These are phyloP conservation scores for Sequoia sempervirens DNA, from an alignment of 75 land plant genomes.

Conservation along the genomic window DNA sequence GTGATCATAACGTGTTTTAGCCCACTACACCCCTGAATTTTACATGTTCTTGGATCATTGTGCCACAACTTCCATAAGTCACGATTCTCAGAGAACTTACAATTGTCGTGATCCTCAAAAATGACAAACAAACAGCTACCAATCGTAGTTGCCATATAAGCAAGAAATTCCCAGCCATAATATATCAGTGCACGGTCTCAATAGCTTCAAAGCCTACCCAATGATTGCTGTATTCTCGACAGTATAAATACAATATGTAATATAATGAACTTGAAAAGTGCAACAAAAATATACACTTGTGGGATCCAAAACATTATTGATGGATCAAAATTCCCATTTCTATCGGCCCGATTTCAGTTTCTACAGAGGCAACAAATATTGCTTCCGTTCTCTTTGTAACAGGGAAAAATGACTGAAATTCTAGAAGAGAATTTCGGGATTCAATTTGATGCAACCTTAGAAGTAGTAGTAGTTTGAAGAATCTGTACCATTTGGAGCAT, in stretches of 20 bases:
- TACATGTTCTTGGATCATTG: background rate
- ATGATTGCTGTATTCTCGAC: background rate
- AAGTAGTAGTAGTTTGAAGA: slow-evolving; percentile 49
- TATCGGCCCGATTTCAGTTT: background rate
- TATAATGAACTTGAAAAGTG: background rate
- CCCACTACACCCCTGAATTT: background rate
- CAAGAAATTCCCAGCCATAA: background rate
- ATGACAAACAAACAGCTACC: background rate
- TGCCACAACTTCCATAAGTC: background rate
- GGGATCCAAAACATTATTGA: background rate
- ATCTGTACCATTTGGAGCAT: slow-evolving; percentile 51
- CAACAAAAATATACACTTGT: background rate
- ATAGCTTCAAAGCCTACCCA: background rate
- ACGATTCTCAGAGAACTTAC: background rate
- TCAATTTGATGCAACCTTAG: background rate
- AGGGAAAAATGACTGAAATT: background rate
- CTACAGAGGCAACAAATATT: background rate
- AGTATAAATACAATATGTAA: background rate
- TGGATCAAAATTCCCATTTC: background rate
- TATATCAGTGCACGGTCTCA: background rate
- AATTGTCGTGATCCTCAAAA: background rate
- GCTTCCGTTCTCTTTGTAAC: background rate
- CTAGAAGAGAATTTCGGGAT: background rate
- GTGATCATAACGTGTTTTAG: background rate
- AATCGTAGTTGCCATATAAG: background rate